A percentile compares a stretch with the other conserved stretches of the same genome.
phyloP scores from a whole-genome alignment of 2,329 filamentous ascomycete species.

The Aspergillus sp. region DNA sequence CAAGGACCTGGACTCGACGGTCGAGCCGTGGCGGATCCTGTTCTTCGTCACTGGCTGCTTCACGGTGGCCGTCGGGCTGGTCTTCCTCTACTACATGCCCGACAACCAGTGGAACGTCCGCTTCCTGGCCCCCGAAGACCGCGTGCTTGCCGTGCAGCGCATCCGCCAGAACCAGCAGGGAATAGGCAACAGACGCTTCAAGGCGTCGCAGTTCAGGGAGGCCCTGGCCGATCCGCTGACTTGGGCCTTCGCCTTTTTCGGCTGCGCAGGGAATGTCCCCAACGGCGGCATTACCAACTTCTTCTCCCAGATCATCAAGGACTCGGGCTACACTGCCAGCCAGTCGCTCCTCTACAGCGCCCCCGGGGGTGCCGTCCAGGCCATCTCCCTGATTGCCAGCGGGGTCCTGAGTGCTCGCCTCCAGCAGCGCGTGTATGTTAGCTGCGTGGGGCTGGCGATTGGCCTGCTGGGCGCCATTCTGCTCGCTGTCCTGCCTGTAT shows the following conservation, averaged over 20 bases:
- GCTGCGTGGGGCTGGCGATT: slow-evolving; percentile 42
- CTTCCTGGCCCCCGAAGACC: slow-evolving; percentile 8
- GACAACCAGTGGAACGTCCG: slow-evolving; percentile 6
- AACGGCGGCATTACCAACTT: slow-evolving; percentile 12
- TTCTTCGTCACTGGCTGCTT: slow-evolving; percentile 31
- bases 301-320: no score
- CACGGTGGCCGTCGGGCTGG: slow-evolving; percentile 4
- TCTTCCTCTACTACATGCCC: slow-evolving; percentile 8
- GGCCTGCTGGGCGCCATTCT: slow-evolving; percentile 54
- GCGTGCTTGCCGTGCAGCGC: slow-evolving; percentile 6
- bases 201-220: slow-evolving; percentile 8
- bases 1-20: slow-evolving; percentile 44
- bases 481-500: slow-evolving; percentile 52
- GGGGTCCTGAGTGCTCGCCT: slow-evolving; percentile 50
- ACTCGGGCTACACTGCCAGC: slow-evolving; percentile 55
- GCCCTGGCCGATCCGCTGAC: slow-evolving; percentile 8
- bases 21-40: slow-evolving; percentile 58
- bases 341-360: slow-evolving; percentile 56
- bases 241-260: slow-evolving; percentile 6
- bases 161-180: slow-evolving; percentile 10
- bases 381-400: slow-evolving; percentile 48
- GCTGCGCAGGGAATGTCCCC: slow-evolving; percentile 9
- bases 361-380: slow-evolving; percentile 56
- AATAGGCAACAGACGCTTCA: slow-evolving; percentile 6
- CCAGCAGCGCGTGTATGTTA: slow-evolving; percentile 49